Conservation (phyloP, 1,139 yeast genomes). For the Zygoascus hellenicus region DNA sequence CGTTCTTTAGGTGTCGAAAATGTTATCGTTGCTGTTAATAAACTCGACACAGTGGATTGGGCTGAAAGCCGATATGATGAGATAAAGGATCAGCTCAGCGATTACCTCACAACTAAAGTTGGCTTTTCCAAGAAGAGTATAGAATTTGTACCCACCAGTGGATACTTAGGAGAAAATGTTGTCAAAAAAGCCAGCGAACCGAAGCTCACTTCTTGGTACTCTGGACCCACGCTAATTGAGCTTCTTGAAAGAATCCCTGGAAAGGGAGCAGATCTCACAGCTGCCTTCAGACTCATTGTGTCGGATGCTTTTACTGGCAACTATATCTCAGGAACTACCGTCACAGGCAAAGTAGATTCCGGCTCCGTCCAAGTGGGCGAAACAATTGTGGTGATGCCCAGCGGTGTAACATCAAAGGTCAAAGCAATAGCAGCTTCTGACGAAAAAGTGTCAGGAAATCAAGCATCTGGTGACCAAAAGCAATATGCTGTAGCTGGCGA, state of each 20-base stretch:
- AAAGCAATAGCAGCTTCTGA: conserved; percentile 37
- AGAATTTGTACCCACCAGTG: conserved; percentile 77
- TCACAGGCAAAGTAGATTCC: conserved; percentile 67
- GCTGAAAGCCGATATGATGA: conserved; percentile 55
- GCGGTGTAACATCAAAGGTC: conserved; percentile 38
- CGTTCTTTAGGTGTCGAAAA: conserved; percentile 74
- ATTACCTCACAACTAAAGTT: conserved; percentile 49
- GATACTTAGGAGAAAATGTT: conserved; percentile 78
- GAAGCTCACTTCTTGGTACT: conserved; percentile 49
- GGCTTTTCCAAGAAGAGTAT: conserved; percentile 52
- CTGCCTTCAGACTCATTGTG: conserved; percentile 34
- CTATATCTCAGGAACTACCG: conserved; percentile 37
- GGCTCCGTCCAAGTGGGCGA: conserved; percentile 80
- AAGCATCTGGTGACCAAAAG: conserved; percentile 21
- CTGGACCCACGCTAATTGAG: conserved; percentile 59
- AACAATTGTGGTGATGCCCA: conserved; percentile 56
- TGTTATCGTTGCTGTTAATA: conserved; percentile 76
- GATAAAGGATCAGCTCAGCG: conserved; percentile 52
- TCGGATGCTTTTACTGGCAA: conserved; percentile 35
- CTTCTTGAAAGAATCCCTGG: conserved; percentile 37
- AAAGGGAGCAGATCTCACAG: neutral
- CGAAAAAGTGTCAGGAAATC: neutral
- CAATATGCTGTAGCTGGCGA: conserved; percentile 64
- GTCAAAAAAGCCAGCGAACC: conserved; percentile 36
- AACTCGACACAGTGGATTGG: conserved; percentile 78